These are phyloP conservation scores for Xylariaceae sp. DNA, from an alignment of 2,329 filamentous ascomycete genomes.

Conservation along the genomic window DNA sequence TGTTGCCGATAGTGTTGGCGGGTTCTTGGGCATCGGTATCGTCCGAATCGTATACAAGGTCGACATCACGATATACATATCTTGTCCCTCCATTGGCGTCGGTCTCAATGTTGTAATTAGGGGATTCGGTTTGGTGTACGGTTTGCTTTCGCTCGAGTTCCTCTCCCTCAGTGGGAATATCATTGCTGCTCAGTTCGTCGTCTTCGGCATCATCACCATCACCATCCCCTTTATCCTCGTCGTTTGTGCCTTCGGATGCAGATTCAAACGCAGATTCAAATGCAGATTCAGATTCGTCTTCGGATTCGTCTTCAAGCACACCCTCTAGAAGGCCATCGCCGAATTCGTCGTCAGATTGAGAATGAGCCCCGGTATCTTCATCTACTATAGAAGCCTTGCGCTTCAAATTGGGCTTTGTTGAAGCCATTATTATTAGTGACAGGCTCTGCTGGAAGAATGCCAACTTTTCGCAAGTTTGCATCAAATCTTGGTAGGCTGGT, in stretches of 20 bases:
- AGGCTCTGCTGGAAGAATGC: slow-evolving; percentile 4
- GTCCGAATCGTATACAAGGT: slow-evolving; percentile 94
- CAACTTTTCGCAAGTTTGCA: slow-evolving; percentile 9
- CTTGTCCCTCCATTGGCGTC: slow-evolving; percentile 90
- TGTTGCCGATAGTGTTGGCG: slow-evolving; percentile 92
- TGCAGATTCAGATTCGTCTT: slow-evolving; percentile 46
- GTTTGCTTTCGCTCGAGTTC: slow-evolving; percentile 42
- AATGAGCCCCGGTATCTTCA: slow-evolving; percentile 49
- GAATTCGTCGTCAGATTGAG: slow-evolving; percentile 64
- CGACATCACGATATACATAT: slow-evolving; percentile 92
- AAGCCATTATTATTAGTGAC: slow-evolving; percentile 40
- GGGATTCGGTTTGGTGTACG: slow-evolving; percentile 38
- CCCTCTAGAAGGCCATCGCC: slow-evolving; percentile 57
- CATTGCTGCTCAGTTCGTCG: slow-evolving; percentile 44
- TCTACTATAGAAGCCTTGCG: slow-evolving; percentile 65
- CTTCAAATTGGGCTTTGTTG: slow-evolving; percentile 56
- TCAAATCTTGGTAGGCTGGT: too few species aligned
- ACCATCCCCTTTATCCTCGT: slow-evolving; percentile 49
- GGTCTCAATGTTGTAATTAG: slow-evolving; percentile 61
- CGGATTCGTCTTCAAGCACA: slow-evolving; percentile 61
- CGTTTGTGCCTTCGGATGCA: slow-evolving; percentile 41
- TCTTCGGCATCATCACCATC: slow-evolving; percentile 44
- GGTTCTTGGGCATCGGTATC: slow-evolving; percentile 81
- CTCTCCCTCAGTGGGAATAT: slow-evolving; percentile 46
- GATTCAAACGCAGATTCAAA: slow-evolving; percentile 38